phyloP scores from a whole-genome alignment of 2,329 filamentous ascomycete genomes.

The Teratosphaeria gauchensis region DNA sequence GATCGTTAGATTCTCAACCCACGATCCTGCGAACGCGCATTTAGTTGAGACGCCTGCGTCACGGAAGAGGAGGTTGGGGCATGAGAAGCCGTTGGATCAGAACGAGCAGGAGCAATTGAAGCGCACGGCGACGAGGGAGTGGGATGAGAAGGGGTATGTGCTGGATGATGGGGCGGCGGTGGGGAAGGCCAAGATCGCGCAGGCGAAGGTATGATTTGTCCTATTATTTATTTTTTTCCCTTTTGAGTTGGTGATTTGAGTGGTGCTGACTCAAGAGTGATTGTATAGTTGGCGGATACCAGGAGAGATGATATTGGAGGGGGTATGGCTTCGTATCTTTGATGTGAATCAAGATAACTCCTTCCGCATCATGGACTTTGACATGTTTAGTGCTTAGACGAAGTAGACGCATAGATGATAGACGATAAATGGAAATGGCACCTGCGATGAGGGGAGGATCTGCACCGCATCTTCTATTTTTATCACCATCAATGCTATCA shows the following conservation, averaged over 20 bases:
- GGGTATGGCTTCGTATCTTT: neutral
- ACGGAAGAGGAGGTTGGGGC: constrained; percentile 13
- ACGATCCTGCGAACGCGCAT: constrained; percentile 16
- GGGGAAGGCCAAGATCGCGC: neutral
- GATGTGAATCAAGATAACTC: too few species aligned
- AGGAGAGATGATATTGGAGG: neutral
- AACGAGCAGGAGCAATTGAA: constrained; percentile 26
- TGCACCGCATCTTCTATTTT: too few species aligned
- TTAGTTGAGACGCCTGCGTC: constrained; percentile 28
- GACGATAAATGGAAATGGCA: too few species aligned
- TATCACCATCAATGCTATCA: too few species aligned
- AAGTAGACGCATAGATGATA: too few species aligned
- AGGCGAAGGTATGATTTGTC: neutral
- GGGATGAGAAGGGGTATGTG: constrained; percentile 5
- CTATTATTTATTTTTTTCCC: neutral
- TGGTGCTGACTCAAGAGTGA: neutral
- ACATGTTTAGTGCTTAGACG: neutral
- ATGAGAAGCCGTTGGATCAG: constrained; percentile 23
- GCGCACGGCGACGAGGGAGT: constrained; percentile 12
- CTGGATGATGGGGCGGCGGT: neutral
- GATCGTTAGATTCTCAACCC: constrained; percentile 41
- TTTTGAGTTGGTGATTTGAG: neutral
- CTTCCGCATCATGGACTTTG: too few species aligned
- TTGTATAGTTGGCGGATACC: neutral
- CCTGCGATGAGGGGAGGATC: too few species aligned